phyloP scores from a whole-genome alignment of 2,329 filamentous ascomycete genomes.

The Claviceps purpurea region DNA sequence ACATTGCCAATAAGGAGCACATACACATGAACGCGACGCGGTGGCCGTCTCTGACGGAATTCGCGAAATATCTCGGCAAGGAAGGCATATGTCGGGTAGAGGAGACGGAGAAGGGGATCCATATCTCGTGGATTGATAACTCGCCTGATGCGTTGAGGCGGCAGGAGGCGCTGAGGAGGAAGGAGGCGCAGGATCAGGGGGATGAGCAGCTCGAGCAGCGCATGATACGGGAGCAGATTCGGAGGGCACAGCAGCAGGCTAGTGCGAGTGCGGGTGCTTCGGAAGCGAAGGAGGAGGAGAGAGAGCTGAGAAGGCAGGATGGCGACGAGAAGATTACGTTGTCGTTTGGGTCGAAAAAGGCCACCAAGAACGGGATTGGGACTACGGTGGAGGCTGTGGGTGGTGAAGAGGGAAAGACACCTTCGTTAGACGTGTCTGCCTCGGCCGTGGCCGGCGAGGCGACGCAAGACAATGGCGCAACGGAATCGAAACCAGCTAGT shows the following conservation, averaged over 20 bases:
- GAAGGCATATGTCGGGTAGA: constrained; percentile 86
- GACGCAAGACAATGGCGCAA: constrained; percentile 7
- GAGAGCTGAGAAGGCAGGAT: constrained; percentile 45
- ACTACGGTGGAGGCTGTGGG: not conserved
- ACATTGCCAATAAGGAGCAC: constrained; percentile 68
- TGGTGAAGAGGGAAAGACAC: constrained; percentile 7
- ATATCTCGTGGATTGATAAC: constrained; percentile 84
- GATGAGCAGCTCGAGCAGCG: constrained; percentile 83
- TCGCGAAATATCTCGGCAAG: constrained; percentile 71
- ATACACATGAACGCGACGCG: constrained; percentile 89
- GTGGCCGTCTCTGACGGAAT: constrained; percentile 80
- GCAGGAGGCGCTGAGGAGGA: constrained; percentile 67
- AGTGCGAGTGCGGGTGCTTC: constrained; percentile 25
- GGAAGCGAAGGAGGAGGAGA: constrained; percentile 26
- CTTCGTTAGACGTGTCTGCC: constrained; percentile 11
- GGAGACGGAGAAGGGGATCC: constrained; percentile 73
- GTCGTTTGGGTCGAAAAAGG: constrained; percentile 41
- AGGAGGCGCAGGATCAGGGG: constrained; percentile 76
- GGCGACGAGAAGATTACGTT: constrained; percentile 61
- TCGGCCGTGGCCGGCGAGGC: constrained; percentile 6
- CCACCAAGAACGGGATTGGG: constrained; percentile 11
- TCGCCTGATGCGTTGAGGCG: constrained; percentile 71
- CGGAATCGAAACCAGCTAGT: constrained; percentile 19
- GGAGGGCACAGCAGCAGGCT: constrained; percentile 50
- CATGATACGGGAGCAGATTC: constrained; percentile 73